Evolutionary conservation across 177 flowering plant genomes (phyloP), one percentile per base, ranked within the genome.

Genomic region (Vitis hybrid): DNA sequence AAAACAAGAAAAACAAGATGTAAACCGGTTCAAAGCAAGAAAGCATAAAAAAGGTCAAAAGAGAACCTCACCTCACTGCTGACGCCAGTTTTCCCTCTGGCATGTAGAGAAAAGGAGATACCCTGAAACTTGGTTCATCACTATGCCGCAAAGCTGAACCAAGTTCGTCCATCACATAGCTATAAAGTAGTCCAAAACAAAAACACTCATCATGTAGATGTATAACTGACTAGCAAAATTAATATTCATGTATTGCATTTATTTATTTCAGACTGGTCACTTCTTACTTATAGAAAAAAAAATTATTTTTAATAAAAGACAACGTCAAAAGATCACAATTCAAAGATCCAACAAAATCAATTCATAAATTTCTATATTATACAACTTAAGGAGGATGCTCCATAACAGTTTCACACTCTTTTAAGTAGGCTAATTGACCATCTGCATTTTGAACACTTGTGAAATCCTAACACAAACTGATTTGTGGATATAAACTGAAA

Each of bases 101-200:
- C 98, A 95, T 89, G 86, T 77, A 95, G 60, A 95, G 95, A 71
- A 95, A 95, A 61, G 99, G 99, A 66, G 99, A 83, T 67, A 95
- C 86, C 70, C 84, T 86, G 77, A 93, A 93, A 83, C 90, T 93
- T 66, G 98, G 95, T 67, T 77, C 82, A 83, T 95, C 99, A 72
- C 97, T 95, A 62, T 95, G 99, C 65, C 90, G 79, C 83, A 95
- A 77, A 80, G 98, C 96, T 75, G 99, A 95, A 76, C 99, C 99
- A 3, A 95, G 86, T 75, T 95, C 99, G 71, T 95, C 99, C 98
- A 95, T 90, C 59, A 93, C 94, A 83, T 95, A 95, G 92, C 99
- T 95, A 72, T 18, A 72, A 66, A 31, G 52, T 53, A 70, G 8
- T 67, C 60, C 57, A 63, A 74, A 72, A 59, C 70, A 45, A 11